phyloP scores from a whole-genome alignment of 1,139 yeast genomes.

The Pichia kudriavzevii region DNA sequence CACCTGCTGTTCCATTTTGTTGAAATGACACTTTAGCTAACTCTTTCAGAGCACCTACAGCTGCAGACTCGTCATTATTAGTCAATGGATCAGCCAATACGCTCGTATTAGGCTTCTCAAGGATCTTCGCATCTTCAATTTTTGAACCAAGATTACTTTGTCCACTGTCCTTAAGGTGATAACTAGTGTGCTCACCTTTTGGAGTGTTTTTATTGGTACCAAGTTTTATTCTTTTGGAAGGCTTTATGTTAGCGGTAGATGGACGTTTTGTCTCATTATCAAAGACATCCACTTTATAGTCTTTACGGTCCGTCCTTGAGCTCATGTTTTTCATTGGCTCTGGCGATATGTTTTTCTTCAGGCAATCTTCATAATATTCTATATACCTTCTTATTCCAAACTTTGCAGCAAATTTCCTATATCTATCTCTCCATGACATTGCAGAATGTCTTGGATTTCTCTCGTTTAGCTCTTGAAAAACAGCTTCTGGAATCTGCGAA shows the following conservation, averaged over 20 bases:
- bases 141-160: too few species aligned
- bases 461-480: constrained; percentile 42
- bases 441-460: constrained; percentile 45
- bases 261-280: constrained; percentile 7
- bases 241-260: not conserved
- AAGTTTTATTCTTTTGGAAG: constrained; percentile 4
- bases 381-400: constrained; percentile 55
- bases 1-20: constrained; percentile 1
- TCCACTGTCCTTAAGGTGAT: too few species aligned
- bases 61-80: not conserved
- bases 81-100: too few species aligned
- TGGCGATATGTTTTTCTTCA: constrained; percentile 35
- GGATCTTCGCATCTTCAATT: too few species aligned
- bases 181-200: too few species aligned
- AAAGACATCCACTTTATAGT: constrained; percentile 13
- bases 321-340: constrained; percentile 48
- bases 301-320: constrained; percentile 22
- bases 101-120: too few species aligned
- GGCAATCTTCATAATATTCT: constrained; percentile 43
- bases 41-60: constrained; percentile 6
- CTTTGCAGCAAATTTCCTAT: constrained; percentile 56
- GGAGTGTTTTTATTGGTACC: too few species aligned
- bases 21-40: constrained; percentile 9
- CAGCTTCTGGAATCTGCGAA: constrained; percentile 30
- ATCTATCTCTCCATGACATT: constrained; percentile 74